Percentiles rank a stretch among this genome's conserved stretches.
phyloP scores from a whole-genome alignment of 768 basidiomycete genomes.

The Clavulina sp. region DNA sequence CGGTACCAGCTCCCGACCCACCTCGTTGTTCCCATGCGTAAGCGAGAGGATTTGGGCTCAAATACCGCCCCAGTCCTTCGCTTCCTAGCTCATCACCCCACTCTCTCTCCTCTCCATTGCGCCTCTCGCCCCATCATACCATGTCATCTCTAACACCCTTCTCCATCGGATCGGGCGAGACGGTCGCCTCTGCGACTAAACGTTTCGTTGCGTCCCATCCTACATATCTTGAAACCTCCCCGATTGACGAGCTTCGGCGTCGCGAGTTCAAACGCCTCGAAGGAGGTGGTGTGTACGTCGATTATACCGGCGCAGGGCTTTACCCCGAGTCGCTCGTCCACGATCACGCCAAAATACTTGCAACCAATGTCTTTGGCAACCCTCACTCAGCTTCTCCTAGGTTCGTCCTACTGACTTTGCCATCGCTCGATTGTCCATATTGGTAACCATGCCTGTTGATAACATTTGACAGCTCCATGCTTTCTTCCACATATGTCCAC shows the following conservation, averaged over 20 bases:
- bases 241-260: constrained; percentile 1
- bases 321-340: constrained; percentile 9
- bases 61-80: too few relatives aligned
- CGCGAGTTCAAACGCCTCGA: constrained; percentile 3
- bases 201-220: neutral
- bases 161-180: neutral
- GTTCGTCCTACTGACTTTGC: too few relatives aligned
- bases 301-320: constrained; percentile 8
- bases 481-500: constrained; percentile 46
- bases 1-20: too few relatives aligned
- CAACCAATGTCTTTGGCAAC: constrained; percentile 5
- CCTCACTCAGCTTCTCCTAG: constrained; percentile 1
- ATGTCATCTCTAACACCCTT: neutral
- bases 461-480: constrained; percentile 36
- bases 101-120: too few relatives aligned
- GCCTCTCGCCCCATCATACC: neutral
- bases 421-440: too few relatives aligned
- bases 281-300: neutral
- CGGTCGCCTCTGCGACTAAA: neutral
- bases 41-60: too few relatives aligned
- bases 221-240: neutral
- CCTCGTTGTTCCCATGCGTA: too few relatives aligned
- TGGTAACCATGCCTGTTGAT: too few relatives aligned
- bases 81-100: too few relatives aligned
- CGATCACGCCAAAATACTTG: constrained; percentile 3